These are phyloP conservation scores for Musa acuminata DNA, from an alignment of 176 grass and related monocot species.

Conservation along the genomic window DNA sequence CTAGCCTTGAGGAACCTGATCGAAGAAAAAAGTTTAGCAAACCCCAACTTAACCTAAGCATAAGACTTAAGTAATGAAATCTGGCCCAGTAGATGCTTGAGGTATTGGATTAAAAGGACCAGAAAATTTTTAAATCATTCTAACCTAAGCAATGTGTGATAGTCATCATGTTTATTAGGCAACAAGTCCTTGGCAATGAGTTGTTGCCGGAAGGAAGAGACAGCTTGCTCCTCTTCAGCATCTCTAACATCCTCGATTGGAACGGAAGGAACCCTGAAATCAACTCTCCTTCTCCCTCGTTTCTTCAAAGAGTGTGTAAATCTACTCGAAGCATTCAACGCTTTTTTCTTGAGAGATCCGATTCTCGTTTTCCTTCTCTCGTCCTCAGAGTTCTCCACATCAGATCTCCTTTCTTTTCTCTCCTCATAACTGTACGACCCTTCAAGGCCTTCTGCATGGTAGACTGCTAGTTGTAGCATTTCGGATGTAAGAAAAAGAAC, in stretches of 20 bases:
- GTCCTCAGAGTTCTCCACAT: slow-evolving; percentile 79
- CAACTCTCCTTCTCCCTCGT: slow-evolving; percentile 58
- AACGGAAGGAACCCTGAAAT: slow-evolving; percentile 79
- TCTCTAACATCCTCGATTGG: slow-evolving; percentile 90
- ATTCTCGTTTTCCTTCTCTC: slow-evolving; percentile 80
- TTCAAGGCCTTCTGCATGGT: slow-evolving; percentile 56
- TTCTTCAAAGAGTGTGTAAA: slow-evolving; percentile 85
- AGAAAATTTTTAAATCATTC: neutral
- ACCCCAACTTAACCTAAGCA: neutral
- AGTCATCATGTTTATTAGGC: slow-evolving; percentile 75
- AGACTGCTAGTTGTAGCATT: neutral
- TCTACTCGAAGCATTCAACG: slow-evolving; percentile 61
- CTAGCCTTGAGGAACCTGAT: slow-evolving; percentile 84
- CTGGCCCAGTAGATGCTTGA: neutral
- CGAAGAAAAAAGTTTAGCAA: neutral
- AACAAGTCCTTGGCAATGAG: slow-evolving; percentile 54
- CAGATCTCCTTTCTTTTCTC: slow-evolving; percentile 46
- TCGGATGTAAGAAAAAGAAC: neutral
- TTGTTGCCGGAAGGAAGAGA: slow-evolving; percentile 50
- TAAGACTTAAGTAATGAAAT: neutral
- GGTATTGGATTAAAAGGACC: no score
- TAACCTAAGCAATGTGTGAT: slow-evolving; percentile 92
- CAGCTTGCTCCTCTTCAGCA: slow-evolving; percentile 82
- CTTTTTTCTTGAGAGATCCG: slow-evolving; percentile 78
- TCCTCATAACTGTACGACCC: slow-evolving; percentile 60